Conservation (phyloP, 2,329 filamentous ascomycete species). For the Epicoccum sorghinum region DNA sequence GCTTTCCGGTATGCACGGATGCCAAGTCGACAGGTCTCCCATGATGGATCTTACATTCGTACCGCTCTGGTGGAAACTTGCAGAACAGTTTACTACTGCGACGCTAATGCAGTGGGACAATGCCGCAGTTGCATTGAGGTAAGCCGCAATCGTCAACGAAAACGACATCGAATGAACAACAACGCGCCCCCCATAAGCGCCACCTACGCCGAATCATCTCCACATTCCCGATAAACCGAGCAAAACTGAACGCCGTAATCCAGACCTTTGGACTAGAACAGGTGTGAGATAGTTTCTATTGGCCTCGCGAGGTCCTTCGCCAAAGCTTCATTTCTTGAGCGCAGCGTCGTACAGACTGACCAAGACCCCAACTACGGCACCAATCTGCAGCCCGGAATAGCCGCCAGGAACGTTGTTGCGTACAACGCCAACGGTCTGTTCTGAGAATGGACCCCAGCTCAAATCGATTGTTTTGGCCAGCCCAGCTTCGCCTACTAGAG, state of each 20-base stretch:
- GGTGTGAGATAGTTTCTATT: not conserved
- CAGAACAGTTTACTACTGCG: not conserved
- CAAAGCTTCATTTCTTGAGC: slow-evolving; percentile 60
- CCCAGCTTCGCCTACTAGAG: slow-evolving; percentile 45
- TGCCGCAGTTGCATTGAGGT: not conserved
- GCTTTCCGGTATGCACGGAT: not conserved
- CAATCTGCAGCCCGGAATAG: slow-evolving; percentile 72
- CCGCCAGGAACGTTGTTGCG: slow-evolving; percentile 72
- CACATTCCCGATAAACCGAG: not conserved
- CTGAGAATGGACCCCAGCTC: slow-evolving; percentile 62
- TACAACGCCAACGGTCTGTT: slow-evolving; percentile 66
- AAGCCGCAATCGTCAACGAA: not conserved
- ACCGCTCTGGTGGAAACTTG: not conserved
- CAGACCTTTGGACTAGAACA: not conserved
- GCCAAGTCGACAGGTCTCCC: not conserved
- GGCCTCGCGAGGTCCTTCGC: not conserved
- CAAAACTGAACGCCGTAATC: not conserved
- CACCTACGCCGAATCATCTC: not conserved
- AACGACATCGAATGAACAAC: not conserved
- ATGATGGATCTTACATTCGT: not conserved
- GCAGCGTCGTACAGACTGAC: slow-evolving; percentile 79
- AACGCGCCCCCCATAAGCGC: not conserved
- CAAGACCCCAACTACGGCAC: slow-evolving; percentile 70
- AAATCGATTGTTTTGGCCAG: slow-evolving; percentile 58
- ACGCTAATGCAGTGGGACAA: not conserved